Base-by-base conservation (phyloP, 2,329 filamentous ascomycete genomes). In the Pyricularia grisea region DNA sequence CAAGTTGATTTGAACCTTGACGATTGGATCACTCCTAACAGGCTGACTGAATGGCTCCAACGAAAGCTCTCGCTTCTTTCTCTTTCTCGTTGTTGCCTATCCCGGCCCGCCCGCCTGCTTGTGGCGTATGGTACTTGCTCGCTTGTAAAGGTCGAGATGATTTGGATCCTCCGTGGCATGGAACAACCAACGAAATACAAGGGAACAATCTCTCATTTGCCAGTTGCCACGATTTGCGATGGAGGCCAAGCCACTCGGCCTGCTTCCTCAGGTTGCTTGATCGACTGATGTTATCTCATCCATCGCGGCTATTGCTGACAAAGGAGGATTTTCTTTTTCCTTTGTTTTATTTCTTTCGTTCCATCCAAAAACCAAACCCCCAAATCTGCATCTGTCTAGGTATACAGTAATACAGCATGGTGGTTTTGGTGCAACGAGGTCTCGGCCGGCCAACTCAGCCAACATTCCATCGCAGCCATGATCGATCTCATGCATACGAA, bases 171-270 rank as follows among this genome's bases (percentile, higher is more conserved):
- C 23, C 9, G 25, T 27, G 58, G 58, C 58, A 61, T 63, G 23
- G 25, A n/a, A 27, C 9, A 27, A 28, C 25, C 25, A 63, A 28
- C 14, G 25, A 63, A 63, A 63, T 28, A 28, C 25, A 63, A 28
- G 25, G 25, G 27, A 28, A 63, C 60, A 23, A 28, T 28, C 27
- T 63, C n/a, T 63, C 27, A 50, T 50, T 50, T 50, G 42, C 42
- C 60, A 10, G 60, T 63, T 63, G 60, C 60, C 60, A 63, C 60
- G n/a, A 17, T 28, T 28, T 28, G 25, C 14, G 27, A 33, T 33
- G 31, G 31, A 63, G 60, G 60, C 60, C 60, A 63, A 63, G 60
- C 60, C 60, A 63, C 60, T 63, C 60, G 60, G 60, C 60, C 60
- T 63, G 60, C 14, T 23, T 63, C 60, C 60, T 27, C n/a, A n/a